Evolutionary conservation across 2,329 filamentous ascomycete species (phyloP).

Genomic region (Beauveria sp.): DNA sequence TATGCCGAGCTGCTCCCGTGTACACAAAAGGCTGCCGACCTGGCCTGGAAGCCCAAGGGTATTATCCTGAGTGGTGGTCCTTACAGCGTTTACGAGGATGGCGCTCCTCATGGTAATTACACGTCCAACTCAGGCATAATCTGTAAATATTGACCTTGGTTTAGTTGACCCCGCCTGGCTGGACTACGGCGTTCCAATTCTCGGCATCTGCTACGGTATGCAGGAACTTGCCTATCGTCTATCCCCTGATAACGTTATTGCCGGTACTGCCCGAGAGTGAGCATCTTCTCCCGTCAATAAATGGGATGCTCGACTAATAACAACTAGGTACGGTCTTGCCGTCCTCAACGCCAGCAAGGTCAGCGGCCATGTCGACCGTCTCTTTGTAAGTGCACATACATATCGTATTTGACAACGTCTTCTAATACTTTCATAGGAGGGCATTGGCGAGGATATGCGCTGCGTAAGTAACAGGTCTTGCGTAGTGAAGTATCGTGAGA

Average conservation of each 20-base stretch:
- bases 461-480: background rate
- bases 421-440: background rate
- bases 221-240: conserved; percentile 60
- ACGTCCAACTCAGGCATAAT: background rate
- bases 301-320: background rate
- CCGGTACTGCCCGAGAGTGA: conserved; percentile 14
- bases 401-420: fast-evolving
- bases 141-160: conserved; percentile 28
- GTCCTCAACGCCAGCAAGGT: conserved; percentile 54
- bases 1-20: conserved; percentile 86
- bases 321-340: conserved; percentile 58
- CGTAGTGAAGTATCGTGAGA: background rate
- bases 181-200: conserved; percentile 58
- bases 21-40: conserved; percentile 70
- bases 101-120: conserved; percentile 42
- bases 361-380: conserved; percentile 59
- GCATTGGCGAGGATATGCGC: background rate
- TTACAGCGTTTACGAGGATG: conserved; percentile 73
- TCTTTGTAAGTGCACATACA: conserved; percentile 46
- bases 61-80: conserved; percentile 54
- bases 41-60: conserved; percentile 73
- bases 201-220: conserved; percentile 34
- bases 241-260: conserved; percentile 51
- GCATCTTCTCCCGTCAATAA: background rate
- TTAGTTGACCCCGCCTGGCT: conserved; percentile 73